A percentile compares a stretch with the other conserved stretches of the same genome.
Evolutionary conservation across 2,329 filamentous ascomycete species (phyloP).

Genomic region (Cladobotryum protrusum): DNA sequence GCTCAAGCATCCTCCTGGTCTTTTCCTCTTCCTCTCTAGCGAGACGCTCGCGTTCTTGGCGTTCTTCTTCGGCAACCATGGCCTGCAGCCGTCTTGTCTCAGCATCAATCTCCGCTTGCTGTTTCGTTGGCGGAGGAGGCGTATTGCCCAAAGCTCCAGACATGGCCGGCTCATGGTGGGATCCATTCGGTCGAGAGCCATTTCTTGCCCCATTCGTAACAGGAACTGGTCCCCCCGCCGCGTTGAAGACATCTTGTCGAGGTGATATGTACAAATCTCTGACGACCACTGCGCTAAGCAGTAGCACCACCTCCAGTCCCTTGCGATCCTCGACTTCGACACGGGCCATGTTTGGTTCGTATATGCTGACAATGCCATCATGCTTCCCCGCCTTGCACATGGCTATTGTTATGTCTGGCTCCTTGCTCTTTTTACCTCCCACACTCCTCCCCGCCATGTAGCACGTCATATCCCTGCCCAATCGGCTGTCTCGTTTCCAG

Average conservation of each 20-base stretch:
- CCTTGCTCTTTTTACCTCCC: conserved; percentile 73
- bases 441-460: conserved; percentile 75
- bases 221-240: conserved; percentile 37
- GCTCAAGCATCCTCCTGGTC: conserved; percentile 59
- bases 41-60: conserved; percentile 49
- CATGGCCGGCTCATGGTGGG: conserved; percentile 19
- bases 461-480: conserved; percentile 84
- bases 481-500: conserved; percentile 82
- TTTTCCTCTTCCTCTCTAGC: conserved; percentile 50
- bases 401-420: conserved; percentile 93
- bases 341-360: conserved; percentile 85
- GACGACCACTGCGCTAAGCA: conserved; percentile 58
- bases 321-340: conserved; percentile 93
- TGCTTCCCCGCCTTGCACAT: conserved; percentile 67
- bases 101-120: conserved; percentile 48
- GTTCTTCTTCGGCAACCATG: conserved; percentile 45
- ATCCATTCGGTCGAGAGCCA: conserved; percentile 36
- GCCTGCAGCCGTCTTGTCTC: conserved; percentile 69
- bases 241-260: conserved; percentile 72
- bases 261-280: conserved; percentile 59
- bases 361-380: conserved; percentile 68
- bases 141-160: conserved; percentile 34
- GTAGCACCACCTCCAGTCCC: conserved; percentile 77
- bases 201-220: conserved; percentile 15
- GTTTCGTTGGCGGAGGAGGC: conserved; percentile 14